A percentile compares a stretch with the other conserved stretches of the same genome.
Evolutionary conservation across 1,284 basidiomycete species (phyloP).

Genomic region (Ceratobasidium theobromae): DNA sequence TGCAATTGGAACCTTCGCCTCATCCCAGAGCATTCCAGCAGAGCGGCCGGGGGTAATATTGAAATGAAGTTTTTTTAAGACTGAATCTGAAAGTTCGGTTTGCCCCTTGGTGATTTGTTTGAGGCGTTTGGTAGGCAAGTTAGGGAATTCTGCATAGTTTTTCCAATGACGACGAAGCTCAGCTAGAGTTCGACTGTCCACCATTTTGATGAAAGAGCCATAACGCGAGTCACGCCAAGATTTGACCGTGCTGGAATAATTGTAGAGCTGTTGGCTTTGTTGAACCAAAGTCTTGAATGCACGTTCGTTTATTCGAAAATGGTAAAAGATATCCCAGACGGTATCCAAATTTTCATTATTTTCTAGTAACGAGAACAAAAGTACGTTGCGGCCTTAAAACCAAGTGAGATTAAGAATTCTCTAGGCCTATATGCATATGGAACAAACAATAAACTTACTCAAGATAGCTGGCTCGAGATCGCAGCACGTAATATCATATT

Average conservation of each 20-base stretch:
- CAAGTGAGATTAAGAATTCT: background rate
- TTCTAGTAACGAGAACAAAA: conserved; percentile 46
- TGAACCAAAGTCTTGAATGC: conserved; percentile 46
- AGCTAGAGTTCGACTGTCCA: conserved; percentile 47
- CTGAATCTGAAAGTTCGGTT: conserved; percentile 33
- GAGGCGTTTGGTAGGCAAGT: conserved; percentile 32
- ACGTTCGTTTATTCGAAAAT: conserved; percentile 52
- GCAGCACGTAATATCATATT: conserved; percentile 60
- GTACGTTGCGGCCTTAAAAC: conserved; percentile 48
- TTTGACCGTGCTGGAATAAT: conserved; percentile 44
- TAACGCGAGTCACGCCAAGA: conserved; percentile 52
- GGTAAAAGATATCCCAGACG: conserved; percentile 61
- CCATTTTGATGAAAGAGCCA: conserved; percentile 45
- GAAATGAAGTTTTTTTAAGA: conserved; percentile 29
- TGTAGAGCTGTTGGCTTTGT: conserved; percentile 52
- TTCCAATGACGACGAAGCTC: conserved; percentile 51
- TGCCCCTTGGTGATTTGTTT: background rate
- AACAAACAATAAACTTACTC: too few species aligned
- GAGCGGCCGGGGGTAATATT: background rate
- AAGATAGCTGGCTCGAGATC: conserved; percentile 60
- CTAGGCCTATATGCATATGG: too few species aligned
- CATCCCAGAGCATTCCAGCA: background rate
- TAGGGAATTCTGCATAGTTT: conserved; percentile 43
- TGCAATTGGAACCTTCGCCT: background rate
- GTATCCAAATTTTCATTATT: conserved; percentile 39